phyloP scores from a whole-genome alignment of 768 basidiomycete species.

The Lanmaoa pseudosensibilis region DNA sequence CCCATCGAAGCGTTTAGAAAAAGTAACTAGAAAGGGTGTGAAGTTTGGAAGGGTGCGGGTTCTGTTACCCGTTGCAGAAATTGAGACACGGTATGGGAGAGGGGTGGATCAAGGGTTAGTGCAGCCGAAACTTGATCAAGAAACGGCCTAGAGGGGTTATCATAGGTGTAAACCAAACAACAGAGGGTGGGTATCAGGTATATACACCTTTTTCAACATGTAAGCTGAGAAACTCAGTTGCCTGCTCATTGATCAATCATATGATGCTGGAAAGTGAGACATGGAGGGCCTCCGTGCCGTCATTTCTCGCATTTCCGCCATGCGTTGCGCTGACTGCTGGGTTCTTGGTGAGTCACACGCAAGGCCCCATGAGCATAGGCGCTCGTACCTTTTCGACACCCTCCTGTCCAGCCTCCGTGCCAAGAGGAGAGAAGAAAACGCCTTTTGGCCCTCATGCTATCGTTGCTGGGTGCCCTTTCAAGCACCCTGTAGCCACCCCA shows the following conservation, averaged over 20 bases:
- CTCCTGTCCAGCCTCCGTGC: not conserved
- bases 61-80: no score
- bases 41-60: no score
- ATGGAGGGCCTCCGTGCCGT: not conserved
- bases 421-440: not conserved
- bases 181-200: no score
- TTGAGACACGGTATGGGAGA: no score
- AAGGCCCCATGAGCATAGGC: not conserved
- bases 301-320: not conserved
- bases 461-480: conserved; percentile 9
- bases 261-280: not conserved
- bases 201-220: no score
- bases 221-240: no score
- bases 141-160: no score
- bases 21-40: no score
- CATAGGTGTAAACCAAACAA: no score
- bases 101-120: no score
- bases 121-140: no score
- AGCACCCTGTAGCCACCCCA: conserved; percentile 5
- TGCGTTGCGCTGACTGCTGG: not conserved
- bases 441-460: conserved; percentile 4
- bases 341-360: not conserved
- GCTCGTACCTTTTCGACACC: not conserved
- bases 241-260: fast-evolving
- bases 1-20: no score